Percentiles rank a stretch among this genome's conserved stretches.
Evolutionary conservation across 176 grass and related monocot genomes (phyloP).

Genomic region (Paspalum vaginatum): DNA sequence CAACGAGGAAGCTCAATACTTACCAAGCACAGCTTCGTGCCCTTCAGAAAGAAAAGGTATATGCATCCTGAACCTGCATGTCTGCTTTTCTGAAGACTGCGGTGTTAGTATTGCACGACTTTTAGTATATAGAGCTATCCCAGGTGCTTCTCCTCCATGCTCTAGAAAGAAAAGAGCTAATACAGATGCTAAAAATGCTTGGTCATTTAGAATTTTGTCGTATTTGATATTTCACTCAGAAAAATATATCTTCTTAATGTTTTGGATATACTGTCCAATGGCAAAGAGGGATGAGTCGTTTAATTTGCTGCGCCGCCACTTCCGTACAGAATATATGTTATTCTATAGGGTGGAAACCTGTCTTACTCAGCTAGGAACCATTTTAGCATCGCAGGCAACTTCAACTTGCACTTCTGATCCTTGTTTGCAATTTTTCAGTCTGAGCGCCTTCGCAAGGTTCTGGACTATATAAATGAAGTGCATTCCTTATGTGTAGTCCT

Average conservation of each 20-base stretch:
- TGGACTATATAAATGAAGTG: conserved; percentile 86
- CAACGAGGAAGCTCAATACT: conserved; percentile 66
- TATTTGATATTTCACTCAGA: neutral
- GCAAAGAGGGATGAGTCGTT: neutral
- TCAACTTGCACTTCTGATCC: conserved; percentile 3
- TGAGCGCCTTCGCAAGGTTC: conserved; percentile 84
- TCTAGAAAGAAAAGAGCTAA: neutral
- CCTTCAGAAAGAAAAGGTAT: conserved; percentile 98
- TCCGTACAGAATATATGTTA: neutral
- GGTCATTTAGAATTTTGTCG: neutral
- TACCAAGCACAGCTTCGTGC: conserved; percentile 68
- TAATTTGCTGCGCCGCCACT: neutral
- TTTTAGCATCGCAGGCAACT: neutral
- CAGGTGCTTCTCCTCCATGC: neutral
- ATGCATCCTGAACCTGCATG: neutral
- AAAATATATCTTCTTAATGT: neutral
- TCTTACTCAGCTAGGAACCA: conserved; percentile 12
- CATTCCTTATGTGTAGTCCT: conserved; percentile 88
- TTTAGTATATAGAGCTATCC: neutral
- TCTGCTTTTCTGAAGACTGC: neutral
- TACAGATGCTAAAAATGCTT: conserved; percentile 14
- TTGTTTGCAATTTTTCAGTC: conserved; percentile 60
- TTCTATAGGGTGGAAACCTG: neutral
- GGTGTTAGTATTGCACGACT: conserved; percentile 20
- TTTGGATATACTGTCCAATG: neutral